Percentiles rank a stretch among this genome's conserved stretches.
Evolutionary conservation across 2,329 filamentous ascomycete species (phyloP).

Genomic region (Aureobasidium namibiae): DNA sequence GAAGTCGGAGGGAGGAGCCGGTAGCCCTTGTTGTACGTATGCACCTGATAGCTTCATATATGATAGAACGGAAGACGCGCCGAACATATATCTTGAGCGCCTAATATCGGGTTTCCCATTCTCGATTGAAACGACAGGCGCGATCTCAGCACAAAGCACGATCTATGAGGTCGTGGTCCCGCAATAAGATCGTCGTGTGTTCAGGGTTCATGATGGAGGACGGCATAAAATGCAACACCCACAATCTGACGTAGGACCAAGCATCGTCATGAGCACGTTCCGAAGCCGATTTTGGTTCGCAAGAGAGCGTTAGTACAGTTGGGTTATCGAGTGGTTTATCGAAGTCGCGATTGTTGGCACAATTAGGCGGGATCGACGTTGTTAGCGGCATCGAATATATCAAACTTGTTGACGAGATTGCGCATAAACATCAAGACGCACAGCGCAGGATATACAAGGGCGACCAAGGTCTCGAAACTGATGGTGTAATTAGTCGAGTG

Average conservation of each 20-base stretch:
- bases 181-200: background rate
- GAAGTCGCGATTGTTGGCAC: conserved; percentile 1
- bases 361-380: background rate
- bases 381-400: background rate
- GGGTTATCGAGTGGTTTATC: background rate
- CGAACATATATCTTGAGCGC: background rate
- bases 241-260: background rate
- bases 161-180: background rate
- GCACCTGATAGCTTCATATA: background rate
- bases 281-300: background rate
- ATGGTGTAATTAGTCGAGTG: background rate
- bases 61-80: background rate
- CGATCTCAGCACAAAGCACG: background rate
- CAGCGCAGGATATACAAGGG: background rate
- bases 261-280: background rate
- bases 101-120: background rate
- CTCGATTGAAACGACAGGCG: background rate
- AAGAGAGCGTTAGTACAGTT: background rate
- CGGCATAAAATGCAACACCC: background rate
- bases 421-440: background rate
- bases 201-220: background rate
- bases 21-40: no score
- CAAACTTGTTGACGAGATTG: background rate
- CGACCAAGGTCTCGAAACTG: background rate
- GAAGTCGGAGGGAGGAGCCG: background rate